Base-by-base conservation (phyloP, 768 basidiomycete species). In the Suillus paluster region DNA sequence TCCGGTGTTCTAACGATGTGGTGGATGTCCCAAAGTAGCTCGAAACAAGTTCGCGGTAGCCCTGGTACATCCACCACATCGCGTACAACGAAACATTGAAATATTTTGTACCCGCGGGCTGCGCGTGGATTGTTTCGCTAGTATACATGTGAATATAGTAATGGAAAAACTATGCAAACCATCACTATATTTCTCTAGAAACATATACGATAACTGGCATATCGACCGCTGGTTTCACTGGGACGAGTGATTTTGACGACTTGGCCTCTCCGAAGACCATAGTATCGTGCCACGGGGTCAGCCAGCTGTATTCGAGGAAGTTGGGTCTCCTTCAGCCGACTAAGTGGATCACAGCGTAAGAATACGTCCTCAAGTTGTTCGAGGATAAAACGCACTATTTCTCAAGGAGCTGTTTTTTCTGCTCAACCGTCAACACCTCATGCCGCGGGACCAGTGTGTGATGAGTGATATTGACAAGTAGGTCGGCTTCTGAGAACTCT, bases 181-280 rank as follows among this genome's bases (percentile, higher is more conserved):
- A 56, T 45, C 5, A n/a, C 39, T 19, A 50, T 21, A 55, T 14
- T 58, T 25, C 36, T 36, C 77, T 81, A 92, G 77, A 92, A 94
- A 79, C 92, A 94, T 74, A 95, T 92, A 64, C 93, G 90, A 80
- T 95, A 95, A 71, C 92, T 94, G 57, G 93, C 91, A 69, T 95
- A 96, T 63, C 94, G 87, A 56, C 97, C 97, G 65, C 91, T 93
- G 19, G 97, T 99, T 82, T 99, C 97, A 77, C 93, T 95, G 30
- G 95, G 93, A 70, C 97, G 83, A 63, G 92, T 98, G 70, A 99
- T 99, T 82, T 97, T 98, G 77, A 99, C 97, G 52, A 99, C 97
- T 75, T 97, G 94, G 30, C 97, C 96, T 55, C 97, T 86, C 69
- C 88, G 85, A 61, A 99, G 86, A 57, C 97, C 97, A 79, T 98